Conservation (phyloP, 306 rosid genomes). For the Fragaria ananassa region DNA sequence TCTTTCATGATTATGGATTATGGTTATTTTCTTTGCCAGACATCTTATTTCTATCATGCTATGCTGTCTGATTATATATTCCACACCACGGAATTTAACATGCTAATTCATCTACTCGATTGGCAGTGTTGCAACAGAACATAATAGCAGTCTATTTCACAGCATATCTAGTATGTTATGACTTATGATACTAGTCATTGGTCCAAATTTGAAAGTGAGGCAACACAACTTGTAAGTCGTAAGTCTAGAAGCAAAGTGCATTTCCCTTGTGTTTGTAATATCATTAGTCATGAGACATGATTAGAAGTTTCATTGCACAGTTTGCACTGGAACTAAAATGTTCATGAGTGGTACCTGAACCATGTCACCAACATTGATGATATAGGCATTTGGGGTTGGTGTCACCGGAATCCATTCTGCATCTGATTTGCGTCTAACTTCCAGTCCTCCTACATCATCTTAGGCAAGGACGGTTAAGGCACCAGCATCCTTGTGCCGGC, state of each 20-base stretch:
- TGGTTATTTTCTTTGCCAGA: not conserved
- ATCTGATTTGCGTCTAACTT: slow-evolving; percentile 60
- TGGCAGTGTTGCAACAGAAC: not conserved
- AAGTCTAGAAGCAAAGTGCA: not conserved
- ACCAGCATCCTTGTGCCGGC: slow-evolving; percentile 79
- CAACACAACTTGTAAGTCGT: not conserved
- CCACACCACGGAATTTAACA: not conserved
- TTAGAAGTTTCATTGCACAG: not conserved
- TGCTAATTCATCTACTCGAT: not conserved
- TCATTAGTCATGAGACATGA: not conserved
- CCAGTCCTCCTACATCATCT: slow-evolving; percentile 68
- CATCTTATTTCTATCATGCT: not conserved
- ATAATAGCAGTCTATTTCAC: not conserved
- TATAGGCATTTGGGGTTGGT: slow-evolving; percentile 55
- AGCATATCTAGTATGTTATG: not conserved
- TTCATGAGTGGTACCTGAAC: slow-evolving; percentile 49
- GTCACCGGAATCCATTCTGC: slow-evolving; percentile 67
- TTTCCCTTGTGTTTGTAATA: not conserved
- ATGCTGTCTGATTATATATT: not conserved
- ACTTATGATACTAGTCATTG: not conserved
- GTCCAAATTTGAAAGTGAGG: not conserved
- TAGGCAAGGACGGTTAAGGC: slow-evolving; percentile 72
- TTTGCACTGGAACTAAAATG: not conserved
- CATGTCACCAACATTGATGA: slow-evolving; percentile 70
- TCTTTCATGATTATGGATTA: not conserved